Percentiles rank a stretch among this genome's conserved stretches.
Conservation (phyloP, 176 grass and related monocot genomes). For the Bonia amplexicaulis region DNA sequence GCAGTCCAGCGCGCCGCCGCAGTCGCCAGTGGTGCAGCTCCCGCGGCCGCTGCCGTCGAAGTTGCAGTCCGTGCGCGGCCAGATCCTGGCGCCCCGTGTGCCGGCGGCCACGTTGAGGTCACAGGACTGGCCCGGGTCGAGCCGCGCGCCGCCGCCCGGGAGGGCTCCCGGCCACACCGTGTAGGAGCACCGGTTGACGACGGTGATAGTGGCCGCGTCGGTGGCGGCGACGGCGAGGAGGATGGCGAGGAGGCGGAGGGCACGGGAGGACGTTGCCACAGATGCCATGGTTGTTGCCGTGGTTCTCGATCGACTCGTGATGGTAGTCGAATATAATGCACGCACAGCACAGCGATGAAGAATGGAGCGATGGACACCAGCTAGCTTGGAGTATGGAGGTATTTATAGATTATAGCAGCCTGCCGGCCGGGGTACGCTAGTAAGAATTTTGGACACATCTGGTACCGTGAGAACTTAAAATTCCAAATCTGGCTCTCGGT, state of each 20-base stretch:
- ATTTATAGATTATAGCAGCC: too few relatives aligned
- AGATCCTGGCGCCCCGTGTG: constrained; percentile 33
- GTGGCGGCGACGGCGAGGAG: not conserved
- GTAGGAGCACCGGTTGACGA: not conserved
- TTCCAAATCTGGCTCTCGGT: too few relatives aligned
- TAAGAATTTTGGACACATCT: too few relatives aligned
- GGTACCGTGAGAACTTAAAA: too few relatives aligned
- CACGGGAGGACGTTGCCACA: not conserved
- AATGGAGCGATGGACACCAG: too few relatives aligned
- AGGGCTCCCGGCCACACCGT: not conserved
- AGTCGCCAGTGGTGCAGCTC: constrained; percentile 43
- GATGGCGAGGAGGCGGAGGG: not conserved
- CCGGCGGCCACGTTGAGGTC: not conserved
- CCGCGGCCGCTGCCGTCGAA: constrained; percentile 45
- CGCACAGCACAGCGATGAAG: too few relatives aligned
- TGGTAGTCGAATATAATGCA: not conserved
- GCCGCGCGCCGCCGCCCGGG: constrained; percentile 26
- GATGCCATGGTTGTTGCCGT: not conserved
- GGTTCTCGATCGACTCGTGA: not conserved
- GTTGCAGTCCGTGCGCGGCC: constrained; percentile 50
- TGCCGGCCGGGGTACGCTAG: too few relatives aligned
- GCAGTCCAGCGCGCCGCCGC: constrained; percentile 43
- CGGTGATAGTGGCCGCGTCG: not conserved
- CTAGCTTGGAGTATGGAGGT: too few relatives aligned
- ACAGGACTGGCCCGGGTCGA: constrained; percentile 41